Base-by-base conservation (phyloP, 129 eudicot species). In the Flaveria robusta region DNA sequence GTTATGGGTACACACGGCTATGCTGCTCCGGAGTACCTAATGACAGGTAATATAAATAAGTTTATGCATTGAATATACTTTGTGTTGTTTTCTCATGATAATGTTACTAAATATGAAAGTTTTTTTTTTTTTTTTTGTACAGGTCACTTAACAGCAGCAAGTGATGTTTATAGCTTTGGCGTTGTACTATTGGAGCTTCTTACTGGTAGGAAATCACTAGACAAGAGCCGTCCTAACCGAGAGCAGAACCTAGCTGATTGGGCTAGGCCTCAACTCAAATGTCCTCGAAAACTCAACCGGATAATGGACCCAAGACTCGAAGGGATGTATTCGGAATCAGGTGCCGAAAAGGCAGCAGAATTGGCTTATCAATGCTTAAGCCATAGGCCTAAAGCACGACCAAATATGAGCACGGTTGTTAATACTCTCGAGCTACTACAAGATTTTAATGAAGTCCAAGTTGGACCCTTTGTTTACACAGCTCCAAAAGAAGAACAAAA, bases 1-100 rank as follows among this genome's bases (percentile, higher is more conserved):
- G 96, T 92, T 50, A 90, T 92, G 98, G 98, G 98, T 58, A 92
- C 98, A 66, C 90, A 90, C 1, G 98, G 98, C 70, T 92, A 92
- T 29, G 98, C 98, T 22, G 96, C 96, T 9, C 98, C 98, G 0
- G 98, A 92, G 66, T 92, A 92, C 79, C 72, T 92, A 43, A 89
- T 92, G 98, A 92, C 98, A 18, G 97, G 97, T 91, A 82, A 75
- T 20, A 52, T 76, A 46, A 0, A 7, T 5, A 15, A 7, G 49
- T 31, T 15, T 18, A 19, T 12, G 52, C 16, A 2, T 27, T 31
- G 20, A 3, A 7, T 3, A 1, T 34, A 64, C 16, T 39, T 51
- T 50, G 9, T 50, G 3, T 24, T 2, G 15, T 37, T 58, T 11
- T 26, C 39, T 34, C 39, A 9, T 42, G 1, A 19, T 10, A 7